Percentiles rank a stretch among this genome's conserved stretches.
Conservation (phyloP, 768 basidiomycete genomes). For the Leucogyrophana mollusca region DNA sequence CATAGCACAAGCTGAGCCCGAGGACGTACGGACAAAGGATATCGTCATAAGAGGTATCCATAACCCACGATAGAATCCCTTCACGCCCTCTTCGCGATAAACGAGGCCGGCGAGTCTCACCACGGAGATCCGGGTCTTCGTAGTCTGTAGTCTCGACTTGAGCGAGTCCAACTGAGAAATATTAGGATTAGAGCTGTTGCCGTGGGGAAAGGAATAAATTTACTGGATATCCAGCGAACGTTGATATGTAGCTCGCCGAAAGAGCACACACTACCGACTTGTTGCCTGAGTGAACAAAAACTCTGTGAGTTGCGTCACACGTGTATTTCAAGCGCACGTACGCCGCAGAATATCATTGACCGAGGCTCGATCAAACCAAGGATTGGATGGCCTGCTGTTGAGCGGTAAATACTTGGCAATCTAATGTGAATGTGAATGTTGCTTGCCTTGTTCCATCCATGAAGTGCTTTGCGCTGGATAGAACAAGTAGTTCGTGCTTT, state of each 20-base stretch:
- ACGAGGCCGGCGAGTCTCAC: slow-evolving; percentile 68
- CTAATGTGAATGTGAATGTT: not conserved
- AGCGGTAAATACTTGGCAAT: slow-evolving; percentile 19
- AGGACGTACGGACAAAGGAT: slow-evolving; percentile 86
- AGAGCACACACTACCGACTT: slow-evolving; percentile 90
- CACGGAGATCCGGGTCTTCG: slow-evolving; percentile 71
- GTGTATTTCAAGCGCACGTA: slow-evolving; percentile 31
- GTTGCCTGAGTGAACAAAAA: slow-evolving; percentile 49
- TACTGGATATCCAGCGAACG: slow-evolving; percentile 88
- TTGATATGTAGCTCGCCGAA: slow-evolving; percentile 89
- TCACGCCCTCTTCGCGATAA: slow-evolving; percentile 81
- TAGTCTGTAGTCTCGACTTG: slow-evolving; percentile 90
- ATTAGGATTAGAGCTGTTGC: not conserved
- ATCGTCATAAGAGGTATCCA: slow-evolving; percentile 95
- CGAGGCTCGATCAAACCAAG: slow-evolving; percentile 59
- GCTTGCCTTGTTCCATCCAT: slow-evolving; percentile 76
- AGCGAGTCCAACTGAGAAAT: slow-evolving; percentile 78
- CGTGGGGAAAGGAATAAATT: slow-evolving; percentile 7
- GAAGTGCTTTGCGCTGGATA: slow-evolving; percentile 60
- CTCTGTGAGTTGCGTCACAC: slow-evolving; percentile 2
- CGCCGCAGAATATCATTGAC: slow-evolving; percentile 69
- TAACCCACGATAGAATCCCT: slow-evolving; percentile 87
- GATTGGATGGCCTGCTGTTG: slow-evolving; percentile 51
- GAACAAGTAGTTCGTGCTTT: slow-evolving; percentile 63
- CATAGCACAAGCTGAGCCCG: slow-evolving; percentile 4